Evolutionary conservation across 176 grass and related monocot genomes (phyloP), one percentile per base, ranked within the genome.

Genomic region (Triticum urartu): DNA sequence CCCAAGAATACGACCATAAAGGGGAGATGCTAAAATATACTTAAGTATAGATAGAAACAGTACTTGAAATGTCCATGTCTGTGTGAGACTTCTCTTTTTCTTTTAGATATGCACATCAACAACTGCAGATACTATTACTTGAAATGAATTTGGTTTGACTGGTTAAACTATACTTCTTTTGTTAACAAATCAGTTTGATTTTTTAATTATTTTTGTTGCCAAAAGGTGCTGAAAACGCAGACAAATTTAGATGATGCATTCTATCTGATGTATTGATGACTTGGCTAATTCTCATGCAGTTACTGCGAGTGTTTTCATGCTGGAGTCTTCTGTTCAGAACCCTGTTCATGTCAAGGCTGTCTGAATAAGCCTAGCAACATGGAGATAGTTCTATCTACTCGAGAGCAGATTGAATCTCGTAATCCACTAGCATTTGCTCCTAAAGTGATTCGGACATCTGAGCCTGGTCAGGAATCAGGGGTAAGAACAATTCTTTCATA

Each of bases 391-490:
- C 87, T 99, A 66, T 81, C 92, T 45, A 99, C 92, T 69, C 94
- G 94, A 22, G 90, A 96, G 82, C 94, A 96, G 87, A 99, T 96
- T 43, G 97, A 99, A 84, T 96, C 94, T 74, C 91, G 97, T 36
- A 99, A 99, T 93, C 97, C 97, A 78, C 91, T 99, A 87, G 97
- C 97, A 88, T 99, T 99, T 88, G 97, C 94, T 75, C 97, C 97
- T 35, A 99, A 96, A 99, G 97, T 99, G 58, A 94, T 96, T 72
- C 89, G 72, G 18, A 68, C 96, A 88, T 89, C 91, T 68, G 93
- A 98, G 34, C 52, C 90, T 90, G 85, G 58, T 61, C 88, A 88
- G 68, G 97, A 98, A 68, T 78, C 85, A 82, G 87, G 88, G 83
- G 97, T 99, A 91, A 74, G 90, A 92, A 32, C 25, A 24, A 81